phyloP scores from a whole-genome alignment of 768 basidiomycete species.

The Tubosaeta brunneosetosa region DNA sequence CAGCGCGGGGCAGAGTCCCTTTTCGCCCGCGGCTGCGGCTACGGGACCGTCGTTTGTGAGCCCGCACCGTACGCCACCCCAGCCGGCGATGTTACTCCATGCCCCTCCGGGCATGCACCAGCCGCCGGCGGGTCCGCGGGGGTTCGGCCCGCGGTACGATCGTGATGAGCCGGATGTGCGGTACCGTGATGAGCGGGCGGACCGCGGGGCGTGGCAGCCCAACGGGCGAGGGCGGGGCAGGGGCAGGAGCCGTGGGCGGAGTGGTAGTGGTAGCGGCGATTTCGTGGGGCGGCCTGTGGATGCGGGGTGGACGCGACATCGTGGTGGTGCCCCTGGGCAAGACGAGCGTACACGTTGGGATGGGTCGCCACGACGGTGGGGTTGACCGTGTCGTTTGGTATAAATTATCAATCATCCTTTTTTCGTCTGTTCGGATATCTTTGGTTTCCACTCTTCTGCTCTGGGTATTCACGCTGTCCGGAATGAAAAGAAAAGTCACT shows the following conservation, averaged over 20 bases:
- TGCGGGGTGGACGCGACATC: conserved; percentile 29
- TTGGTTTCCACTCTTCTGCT: conserved; percentile 1
- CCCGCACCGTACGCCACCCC: conserved; percentile 21
- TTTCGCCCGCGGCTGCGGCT: conserved; percentile 1
- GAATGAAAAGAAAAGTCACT: conserved; percentile 2
- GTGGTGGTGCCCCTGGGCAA: conserved; percentile 22
- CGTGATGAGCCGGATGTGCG: conserved; percentile 23
- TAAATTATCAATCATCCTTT: conserved; percentile 27
- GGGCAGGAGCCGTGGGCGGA: conserved; percentile 26
- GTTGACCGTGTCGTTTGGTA: background rate
- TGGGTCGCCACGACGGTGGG: conserved; percentile 25
- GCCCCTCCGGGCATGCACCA: conserved; percentile 14
- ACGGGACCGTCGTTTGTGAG: conserved; percentile 12
- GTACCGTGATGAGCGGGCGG: conserved; percentile 31
- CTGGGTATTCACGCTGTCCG: conserved; percentile 1
- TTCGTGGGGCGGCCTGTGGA: conserved; percentile 43
- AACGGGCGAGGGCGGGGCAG: conserved; percentile 34
- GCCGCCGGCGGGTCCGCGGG: conserved; percentile 25
- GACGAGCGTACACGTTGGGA: conserved; percentile 27
- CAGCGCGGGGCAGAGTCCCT: background rate
- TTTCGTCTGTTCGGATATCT: conserved; percentile 7
- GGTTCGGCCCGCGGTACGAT: conserved; percentile 25
- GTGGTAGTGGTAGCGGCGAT: conserved; percentile 1
- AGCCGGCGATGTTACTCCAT: conserved; percentile 22
- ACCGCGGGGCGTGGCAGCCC: conserved; percentile 31